Evolutionary conservation across 2,329 filamentous ascomycete genomes (phyloP).

Genomic region (Raffaelea albimanens): DNA sequence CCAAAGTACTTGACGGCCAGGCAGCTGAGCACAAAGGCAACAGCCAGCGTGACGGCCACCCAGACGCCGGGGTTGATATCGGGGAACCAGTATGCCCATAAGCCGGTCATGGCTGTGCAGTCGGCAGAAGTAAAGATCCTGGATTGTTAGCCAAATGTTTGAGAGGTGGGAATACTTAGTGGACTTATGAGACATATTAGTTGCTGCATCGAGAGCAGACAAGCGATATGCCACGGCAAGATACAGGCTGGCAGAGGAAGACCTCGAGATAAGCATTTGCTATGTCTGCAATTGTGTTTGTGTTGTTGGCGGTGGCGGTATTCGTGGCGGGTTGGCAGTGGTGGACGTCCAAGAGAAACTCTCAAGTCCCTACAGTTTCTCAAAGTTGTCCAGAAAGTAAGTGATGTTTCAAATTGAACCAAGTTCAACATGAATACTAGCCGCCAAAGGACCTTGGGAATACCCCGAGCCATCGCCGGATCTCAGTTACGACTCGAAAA

Average conservation of each 20-base stretch:
- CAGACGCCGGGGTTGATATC: conserved; percentile 1
- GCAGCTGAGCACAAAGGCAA: conserved; percentile 45
- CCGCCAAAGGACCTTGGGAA: not conserved
- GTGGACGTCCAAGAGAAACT: too few relatives aligned
- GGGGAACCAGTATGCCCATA: conserved; percentile 1
- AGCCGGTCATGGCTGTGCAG: not conserved
- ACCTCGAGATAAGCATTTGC: too few relatives aligned
- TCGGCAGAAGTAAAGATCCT: conserved; percentile 2
- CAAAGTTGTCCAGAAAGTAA: too few relatives aligned
- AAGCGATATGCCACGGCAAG: too few relatives aligned
- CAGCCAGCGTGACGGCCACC: not conserved
- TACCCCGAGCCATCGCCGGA: conserved; percentile 1
- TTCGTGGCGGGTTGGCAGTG: too few relatives aligned
- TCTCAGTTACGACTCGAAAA: not conserved
- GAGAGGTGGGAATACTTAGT: too few relatives aligned
- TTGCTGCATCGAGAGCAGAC: too few relatives aligned
- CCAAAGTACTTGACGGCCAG: conserved; percentile 67
- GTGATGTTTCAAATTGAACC: not conserved
- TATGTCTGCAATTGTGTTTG: not conserved
- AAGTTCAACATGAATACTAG: too few relatives aligned
- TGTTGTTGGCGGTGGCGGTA: not conserved
- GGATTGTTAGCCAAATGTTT: not conserved
- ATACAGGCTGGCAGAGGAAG: too few relatives aligned
- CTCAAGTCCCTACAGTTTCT: too few relatives aligned
- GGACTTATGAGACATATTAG: too few relatives aligned